These are phyloP conservation scores for Quercus gilva DNA, from an alignment of 306 rosid species.

Conservation along the genomic window DNA sequence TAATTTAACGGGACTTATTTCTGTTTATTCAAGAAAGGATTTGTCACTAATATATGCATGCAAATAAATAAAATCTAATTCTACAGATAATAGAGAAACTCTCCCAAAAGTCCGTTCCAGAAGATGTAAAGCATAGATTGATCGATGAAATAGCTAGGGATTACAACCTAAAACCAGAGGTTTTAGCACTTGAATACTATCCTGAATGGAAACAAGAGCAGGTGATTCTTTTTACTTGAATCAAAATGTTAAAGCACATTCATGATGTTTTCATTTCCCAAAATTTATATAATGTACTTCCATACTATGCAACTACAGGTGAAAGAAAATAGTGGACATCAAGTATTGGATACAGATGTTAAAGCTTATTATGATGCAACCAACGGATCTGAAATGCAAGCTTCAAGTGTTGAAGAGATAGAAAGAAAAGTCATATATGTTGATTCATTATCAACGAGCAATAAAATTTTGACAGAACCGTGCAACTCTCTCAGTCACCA, in stretches of 20 bases:
- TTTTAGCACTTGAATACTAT: constrained; percentile 62
- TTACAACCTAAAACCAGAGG: constrained; percentile 39
- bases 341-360: constrained; percentile 20
- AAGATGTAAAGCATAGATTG: constrained; percentile 49
- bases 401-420: constrained; percentile 31
- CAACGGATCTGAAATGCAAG: constrained; percentile 30
- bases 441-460: constrained; percentile 18
- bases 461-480: not conserved
- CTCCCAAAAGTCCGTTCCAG: constrained; percentile 34
- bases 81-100: constrained; percentile 63
- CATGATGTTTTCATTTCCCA: not conserved
- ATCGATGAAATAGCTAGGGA: constrained; percentile 60
- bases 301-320: constrained; percentile 19
- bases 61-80: constrained; percentile 20
- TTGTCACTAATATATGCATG: not conserved
- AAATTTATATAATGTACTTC: not conserved
- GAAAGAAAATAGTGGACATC: constrained; percentile 33
- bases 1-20: not conserved
- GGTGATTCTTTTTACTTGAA: constrained; percentile 29
- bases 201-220: constrained; percentile 55
- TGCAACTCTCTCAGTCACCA: constrained; percentile 1
- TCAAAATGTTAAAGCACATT: not conserved
- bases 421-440: constrained; percentile 16
- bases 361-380: constrained; percentile 15
- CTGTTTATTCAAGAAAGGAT: not conserved